Percentiles rank a stretch among this genome's conserved stretches.
Conservation (phyloP, 2,329 filamentous ascomycete genomes). For the Calonectria henricotiae region DNA sequence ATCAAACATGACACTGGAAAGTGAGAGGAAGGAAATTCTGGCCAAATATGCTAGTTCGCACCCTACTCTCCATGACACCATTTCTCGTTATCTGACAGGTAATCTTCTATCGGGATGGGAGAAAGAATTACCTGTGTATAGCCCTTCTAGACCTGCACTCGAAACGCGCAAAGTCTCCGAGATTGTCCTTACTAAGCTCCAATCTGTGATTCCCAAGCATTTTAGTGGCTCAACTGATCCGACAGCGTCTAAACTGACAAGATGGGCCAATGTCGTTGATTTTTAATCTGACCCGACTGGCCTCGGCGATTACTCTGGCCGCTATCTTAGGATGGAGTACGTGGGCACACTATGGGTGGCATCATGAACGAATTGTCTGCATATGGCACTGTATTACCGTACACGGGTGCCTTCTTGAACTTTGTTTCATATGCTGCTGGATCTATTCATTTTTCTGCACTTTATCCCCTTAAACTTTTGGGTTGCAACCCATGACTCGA, state of each 20-base stretch:
- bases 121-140: slow-evolving; percentile 93
- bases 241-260: slow-evolving; percentile 98
- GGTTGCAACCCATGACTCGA: slow-evolving; percentile 98
- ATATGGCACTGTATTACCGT: slow-evolving; percentile 95
- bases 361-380: slow-evolving; percentile 96
- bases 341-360: slow-evolving; percentile 92
- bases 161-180: slow-evolving; percentile 98
- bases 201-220: slow-evolving; percentile 88
- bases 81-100: slow-evolving; percentile 83
- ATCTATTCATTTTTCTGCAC: slow-evolving; percentile 92
- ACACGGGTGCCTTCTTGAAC: slow-evolving; percentile 97
- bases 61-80: slow-evolving; percentile 85
- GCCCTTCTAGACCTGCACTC: slow-evolving; percentile 85
- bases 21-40: slow-evolving; percentile 96
- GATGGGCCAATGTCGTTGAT: slow-evolving; percentile 97
- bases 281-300: slow-evolving; percentile 93
- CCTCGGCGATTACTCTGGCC: slow-evolving; percentile 91
- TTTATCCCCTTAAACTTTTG: slow-evolving; percentile 94
- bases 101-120: slow-evolving; percentile 97
- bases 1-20: slow-evolving; percentile 89
- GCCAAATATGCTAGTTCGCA: slow-evolving; percentile 87
- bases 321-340: slow-evolving; percentile 93
- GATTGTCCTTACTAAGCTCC: slow-evolving; percentile 90
- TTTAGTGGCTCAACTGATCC: slow-evolving; percentile 97
- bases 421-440: slow-evolving; percentile 98